Base-by-base conservation (phyloP, 768 basidiomycete genomes). In the Naganishia randhawae region DNA sequence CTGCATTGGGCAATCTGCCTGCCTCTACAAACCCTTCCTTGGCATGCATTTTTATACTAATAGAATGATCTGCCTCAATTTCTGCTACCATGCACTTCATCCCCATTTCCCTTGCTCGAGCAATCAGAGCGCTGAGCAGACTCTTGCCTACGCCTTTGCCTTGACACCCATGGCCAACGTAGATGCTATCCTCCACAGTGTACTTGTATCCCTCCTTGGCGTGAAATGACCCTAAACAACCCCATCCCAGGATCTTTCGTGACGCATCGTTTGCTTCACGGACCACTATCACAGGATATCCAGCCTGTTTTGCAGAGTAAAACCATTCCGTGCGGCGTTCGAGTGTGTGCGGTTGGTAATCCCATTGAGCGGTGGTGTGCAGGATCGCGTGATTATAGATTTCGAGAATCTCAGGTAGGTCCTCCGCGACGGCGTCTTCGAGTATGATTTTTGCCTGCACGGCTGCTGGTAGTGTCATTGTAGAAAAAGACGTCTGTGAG, bases 361-460 rank as follows among this genome's bases (percentile, higher is more conserved):
- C 65, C 65, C 65, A 66, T 11, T 66, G 50, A 9, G 65, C 50
- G 14, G 52, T 54, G 25, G 50, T 41, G 7, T 52, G 8, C 8
- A 53, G n/a, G 51, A 66, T 66, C 6, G 65, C 50, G 48, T 66
- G 50, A 35, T 66, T 66, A 39, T 53, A 53, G 52, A 66, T 66
- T 53, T 53, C 35, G 50, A 52, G 50, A 39, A 66, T 66, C 19
- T 53, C 22, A 1, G 65, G 65, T 10, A 66, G 2, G n/a, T 66
- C 65, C 6, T 37, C 22, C 14, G 35, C 50, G 19, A 31, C 39
- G 27, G 65, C 65, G 17, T n/a, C 50, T 45, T 66, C 65, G 22
- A 53, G 55, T 61, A 65, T 67, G 4, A 68, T 48, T 11, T 48
- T 22, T 3, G 45, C 7, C 25, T 13, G 45, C 25, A 4, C 45